These are phyloP conservation scores for Serendipita sp. DNA, from an alignment of 768 basidiomycete genomes.

Conservation along the genomic window DNA sequence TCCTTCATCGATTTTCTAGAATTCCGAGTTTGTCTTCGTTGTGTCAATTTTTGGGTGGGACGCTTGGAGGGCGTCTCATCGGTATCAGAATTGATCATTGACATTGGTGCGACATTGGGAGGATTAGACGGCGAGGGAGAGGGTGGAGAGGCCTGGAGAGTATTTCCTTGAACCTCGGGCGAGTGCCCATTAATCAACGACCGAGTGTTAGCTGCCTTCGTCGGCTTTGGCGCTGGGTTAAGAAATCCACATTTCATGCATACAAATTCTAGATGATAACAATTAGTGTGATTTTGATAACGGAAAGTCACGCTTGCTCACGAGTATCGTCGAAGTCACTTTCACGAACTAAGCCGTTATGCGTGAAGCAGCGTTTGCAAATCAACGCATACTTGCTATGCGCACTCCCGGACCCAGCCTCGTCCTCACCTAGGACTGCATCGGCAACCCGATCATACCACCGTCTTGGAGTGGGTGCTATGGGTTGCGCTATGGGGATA, in stretches of 20 bases:
- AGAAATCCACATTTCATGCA: conserved; percentile 80
- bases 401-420: conserved; percentile 27
- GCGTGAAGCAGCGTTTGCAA: conserved; percentile 64
- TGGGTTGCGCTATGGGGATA: conserved; percentile 22
- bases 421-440: conserved; percentile 69
- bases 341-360: conserved; percentile 80
- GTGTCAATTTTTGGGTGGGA: too few species aligned
- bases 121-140: neutral
- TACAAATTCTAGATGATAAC: conserved; percentile 46
- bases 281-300: neutral
- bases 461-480: conserved; percentile 45
- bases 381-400: conserved; percentile 62
- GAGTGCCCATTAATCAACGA: neutral
- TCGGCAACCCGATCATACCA: conserved; percentile 86
- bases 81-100: too few species aligned
- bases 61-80: too few species aligned
- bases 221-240: conserved; percentile 27
- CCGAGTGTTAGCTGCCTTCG: neutral
- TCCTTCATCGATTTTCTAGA: too few species aligned
- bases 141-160: neutral
- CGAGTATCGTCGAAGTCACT: conserved; percentile 67
- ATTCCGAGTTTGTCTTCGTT: too few species aligned
- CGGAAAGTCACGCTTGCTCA: conserved; percentile 29
- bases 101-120: neutral
- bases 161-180: neutral